Evolutionary conservation across 1,139 yeast genomes (phyloP).

Genomic region (Saccharomyces hybrid): DNA sequence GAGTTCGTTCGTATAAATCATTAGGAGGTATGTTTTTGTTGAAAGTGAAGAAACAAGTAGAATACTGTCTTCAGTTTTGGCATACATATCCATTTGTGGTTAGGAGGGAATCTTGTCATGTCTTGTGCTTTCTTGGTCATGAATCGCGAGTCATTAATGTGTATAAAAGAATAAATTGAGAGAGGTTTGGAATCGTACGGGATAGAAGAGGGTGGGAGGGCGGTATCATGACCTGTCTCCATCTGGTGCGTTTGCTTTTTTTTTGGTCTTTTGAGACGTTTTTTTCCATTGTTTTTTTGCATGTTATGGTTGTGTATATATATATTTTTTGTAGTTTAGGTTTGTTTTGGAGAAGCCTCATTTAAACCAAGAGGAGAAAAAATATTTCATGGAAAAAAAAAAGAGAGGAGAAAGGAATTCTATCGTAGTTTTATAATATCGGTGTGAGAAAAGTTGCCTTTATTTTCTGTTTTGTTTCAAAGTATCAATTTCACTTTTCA

Average conservation of each 20-base stretch:
- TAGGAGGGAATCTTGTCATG: background rate
- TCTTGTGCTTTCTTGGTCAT: background rate
- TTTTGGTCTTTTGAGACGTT: background rate
- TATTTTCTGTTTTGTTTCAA: conserved; percentile 12
- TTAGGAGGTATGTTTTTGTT: background rate
- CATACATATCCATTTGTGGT: background rate
- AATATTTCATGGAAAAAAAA: background rate
- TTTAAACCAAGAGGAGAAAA: background rate
- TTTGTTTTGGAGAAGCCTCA: background rate
- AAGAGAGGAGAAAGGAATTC: background rate
- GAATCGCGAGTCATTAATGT: background rate
- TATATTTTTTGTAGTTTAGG: background rate
- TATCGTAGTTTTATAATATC: background rate
- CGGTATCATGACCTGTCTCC: background rate
- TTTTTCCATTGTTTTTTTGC: background rate
- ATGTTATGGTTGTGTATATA: background rate
- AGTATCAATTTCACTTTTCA: conserved; percentile 31
- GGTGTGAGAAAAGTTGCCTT: background rate
- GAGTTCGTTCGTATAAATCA: conserved; percentile 1
- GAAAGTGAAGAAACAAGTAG: background rate
- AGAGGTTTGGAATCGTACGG: background rate
- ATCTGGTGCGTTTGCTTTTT: background rate
- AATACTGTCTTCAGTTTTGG: background rate
- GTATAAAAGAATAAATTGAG: background rate
- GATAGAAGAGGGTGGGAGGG: background rate